Base-by-base conservation (phyloP, 2,329 filamentous ascomycete species). In the Talaromyces sp. region DNA sequence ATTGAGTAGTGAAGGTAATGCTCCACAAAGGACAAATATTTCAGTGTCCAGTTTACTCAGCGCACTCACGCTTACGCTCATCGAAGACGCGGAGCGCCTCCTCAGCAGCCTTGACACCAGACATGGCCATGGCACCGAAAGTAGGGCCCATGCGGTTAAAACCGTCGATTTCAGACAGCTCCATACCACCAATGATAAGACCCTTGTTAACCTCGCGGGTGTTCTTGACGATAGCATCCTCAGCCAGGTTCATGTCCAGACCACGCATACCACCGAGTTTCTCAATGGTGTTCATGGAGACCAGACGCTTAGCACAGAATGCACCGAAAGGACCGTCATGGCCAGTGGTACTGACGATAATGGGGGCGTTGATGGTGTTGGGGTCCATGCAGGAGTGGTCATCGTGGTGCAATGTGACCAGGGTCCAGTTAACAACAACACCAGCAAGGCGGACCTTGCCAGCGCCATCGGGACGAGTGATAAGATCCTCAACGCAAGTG, bases 301-400 rank as follows among this genome's bases (percentile, higher is more conserved):
- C 91, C 36, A 96, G 87, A 44, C 91, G 85, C 84, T 96, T 96
- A 72, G 90, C 91, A 61, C 78, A 89, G 80, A 97, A 97, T 45
- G 91, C 91, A 42, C 91, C 92, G 70, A 96, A 95, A 14, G 91
- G 91, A 42, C 84, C 92, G 62, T 97, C 91, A 67, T 97, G 91
- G 46, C 91, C 92, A 0, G 91, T 96, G 20, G 91, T 96, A 52
- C 87, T 91, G 77, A 97, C 89, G 68, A 96, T 80, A 54, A 96
- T 75, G 1, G 91, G 91, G 0, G 91, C 90, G 70, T 96, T 96
- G 83, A 96, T 96, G 66, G 91, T 96, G 84, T 94, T 96, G 63
- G 91, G 91, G 73, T 96, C 92, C 91, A 96, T 96, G 87, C 91
- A 96, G 56, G 85, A 89, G 78, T 96, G 91, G 71, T 93, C 89